Evolutionary conservation across 2,329 filamentous ascomycete genomes (phyloP).

Genomic region (Pseudogymnoascus sp.): DNA sequence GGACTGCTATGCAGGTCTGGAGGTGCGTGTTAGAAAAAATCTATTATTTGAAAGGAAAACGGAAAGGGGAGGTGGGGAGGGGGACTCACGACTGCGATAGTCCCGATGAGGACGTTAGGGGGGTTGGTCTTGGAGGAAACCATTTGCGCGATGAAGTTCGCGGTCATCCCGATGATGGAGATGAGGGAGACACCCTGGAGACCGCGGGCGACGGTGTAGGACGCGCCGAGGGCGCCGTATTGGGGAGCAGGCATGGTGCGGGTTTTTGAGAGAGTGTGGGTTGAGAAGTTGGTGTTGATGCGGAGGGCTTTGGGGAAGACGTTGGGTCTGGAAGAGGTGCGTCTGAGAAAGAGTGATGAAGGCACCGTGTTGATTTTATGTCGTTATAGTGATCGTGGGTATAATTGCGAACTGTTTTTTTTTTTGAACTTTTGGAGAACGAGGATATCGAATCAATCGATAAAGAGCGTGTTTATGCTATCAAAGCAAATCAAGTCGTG

Average conservation of each 20-base stretch:
- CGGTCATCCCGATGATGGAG: constrained; percentile 68
- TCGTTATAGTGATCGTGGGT: background rate
- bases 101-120: constrained; percentile 67
- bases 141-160: constrained; percentile 76
- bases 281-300: background rate
- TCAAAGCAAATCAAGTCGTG: background rate
- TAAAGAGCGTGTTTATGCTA: background rate
- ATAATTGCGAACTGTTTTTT: background rate
- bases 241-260: constrained; percentile 22
- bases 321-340: background rate
- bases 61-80: background rate
- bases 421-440: background rate
- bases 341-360: background rate
- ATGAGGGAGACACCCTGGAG: constrained; percentile 66
- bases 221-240: constrained; percentile 63
- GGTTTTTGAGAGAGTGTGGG: background rate
- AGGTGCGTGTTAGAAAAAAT: constrained; percentile 13
- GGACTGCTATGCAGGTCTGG: constrained; percentile 66
- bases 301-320: background rate
- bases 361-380: background rate
- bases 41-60: background rate
- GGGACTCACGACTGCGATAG: constrained; percentile 65
- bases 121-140: constrained; percentile 56
- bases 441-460: constrained; percentile 1
- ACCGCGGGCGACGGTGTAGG: constrained; percentile 65